A percentile compares a stretch with the other conserved stretches of the same genome.
These are phyloP conservation scores for Capsella rubella DNA, from an alignment of 441 rosid species.

Conservation along the genomic window DNA sequence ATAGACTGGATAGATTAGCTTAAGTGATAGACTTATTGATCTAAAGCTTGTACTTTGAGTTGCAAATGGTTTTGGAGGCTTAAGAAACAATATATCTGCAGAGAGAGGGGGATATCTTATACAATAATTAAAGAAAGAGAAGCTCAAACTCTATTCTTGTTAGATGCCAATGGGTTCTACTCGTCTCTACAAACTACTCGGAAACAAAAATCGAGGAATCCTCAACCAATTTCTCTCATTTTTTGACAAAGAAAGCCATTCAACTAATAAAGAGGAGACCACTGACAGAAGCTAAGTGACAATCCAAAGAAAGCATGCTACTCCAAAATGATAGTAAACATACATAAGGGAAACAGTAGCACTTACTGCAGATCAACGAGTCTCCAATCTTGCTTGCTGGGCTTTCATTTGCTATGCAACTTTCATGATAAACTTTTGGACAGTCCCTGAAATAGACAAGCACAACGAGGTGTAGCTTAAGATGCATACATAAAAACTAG, in stretches of 20 bases:
- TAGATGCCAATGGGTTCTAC: not conserved
- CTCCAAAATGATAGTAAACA: conserved; percentile 9
- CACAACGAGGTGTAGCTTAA: not conserved
- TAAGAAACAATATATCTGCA: not conserved
- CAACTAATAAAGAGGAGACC: conserved; percentile 3
- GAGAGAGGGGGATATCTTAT: not conserved
- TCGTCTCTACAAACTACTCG: not conserved
- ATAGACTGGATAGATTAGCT: not conserved
- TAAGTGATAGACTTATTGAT: not conserved
- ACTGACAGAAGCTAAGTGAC: conserved; percentile 5
- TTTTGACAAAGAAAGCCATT: conserved; percentile 1
- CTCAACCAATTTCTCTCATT: conserved; percentile 9
- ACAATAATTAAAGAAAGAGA: not conserved
- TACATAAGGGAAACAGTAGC: not conserved
- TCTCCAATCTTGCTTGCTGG: conserved; percentile 25
- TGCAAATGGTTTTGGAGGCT: conserved; percentile 5
- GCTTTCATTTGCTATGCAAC: conserved; percentile 18
- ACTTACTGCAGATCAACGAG: conserved; percentile 44
- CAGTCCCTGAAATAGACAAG: conserved; percentile 41
- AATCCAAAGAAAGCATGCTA: conserved; percentile 16
- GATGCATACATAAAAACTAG: not conserved
- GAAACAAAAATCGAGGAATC: not conserved
- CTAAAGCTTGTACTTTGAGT: not conserved
- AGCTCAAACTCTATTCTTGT: not conserved
- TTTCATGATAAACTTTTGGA: conserved; percentile 43